Percentiles rank a stretch among this genome's conserved stretches.
These are phyloP conservation scores for Fusarium continuum DNA, from an alignment of 2,329 filamentous ascomycete species.

Conservation along the genomic window DNA sequence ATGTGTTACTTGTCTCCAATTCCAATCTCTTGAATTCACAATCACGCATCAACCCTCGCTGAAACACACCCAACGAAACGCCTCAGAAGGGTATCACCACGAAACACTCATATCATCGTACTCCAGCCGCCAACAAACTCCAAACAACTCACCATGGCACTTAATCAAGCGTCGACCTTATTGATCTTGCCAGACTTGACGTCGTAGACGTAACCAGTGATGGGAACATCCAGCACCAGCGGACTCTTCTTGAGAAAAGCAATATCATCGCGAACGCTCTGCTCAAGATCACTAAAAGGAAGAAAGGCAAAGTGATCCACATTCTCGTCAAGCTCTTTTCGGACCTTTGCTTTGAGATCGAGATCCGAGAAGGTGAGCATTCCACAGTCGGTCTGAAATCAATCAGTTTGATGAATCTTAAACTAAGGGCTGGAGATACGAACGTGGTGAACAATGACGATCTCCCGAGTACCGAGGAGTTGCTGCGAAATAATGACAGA, in stretches of 20 bases:
- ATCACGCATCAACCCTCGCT: too few relatives aligned
- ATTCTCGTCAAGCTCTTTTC: constrained; percentile 64
- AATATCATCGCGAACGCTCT: constrained; percentile 73
- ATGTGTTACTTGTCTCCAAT: too few relatives aligned
- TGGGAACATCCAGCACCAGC: constrained; percentile 68
- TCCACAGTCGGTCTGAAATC: constrained; percentile 50
- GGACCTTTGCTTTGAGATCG: constrained; percentile 63
- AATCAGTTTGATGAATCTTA: neutral
- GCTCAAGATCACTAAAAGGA: constrained; percentile 69
- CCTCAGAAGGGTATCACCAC: neutral
- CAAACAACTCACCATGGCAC: too few relatives aligned
- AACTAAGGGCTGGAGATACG: neutral
- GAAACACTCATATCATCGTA: neutral
- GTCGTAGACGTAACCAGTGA: constrained; percentile 82
- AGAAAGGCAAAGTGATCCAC: constrained; percentile 69
- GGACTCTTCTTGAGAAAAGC: constrained; percentile 66
- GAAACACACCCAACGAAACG: neutral
- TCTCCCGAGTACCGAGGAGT: constrained; percentile 77
- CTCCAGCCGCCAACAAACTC: neutral
- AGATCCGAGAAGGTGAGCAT: constrained; percentile 75
- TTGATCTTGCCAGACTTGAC: constrained; percentile 72
- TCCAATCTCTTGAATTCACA: too few relatives aligned
- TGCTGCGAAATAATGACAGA: constrained; percentile 83
- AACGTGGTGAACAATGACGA: constrained; percentile 75
- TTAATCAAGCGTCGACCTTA: constrained; percentile 28